Conservation (phyloP, 2,329 filamentous ascomycete genomes). For the Purpureocillium lavendulum region DNA sequence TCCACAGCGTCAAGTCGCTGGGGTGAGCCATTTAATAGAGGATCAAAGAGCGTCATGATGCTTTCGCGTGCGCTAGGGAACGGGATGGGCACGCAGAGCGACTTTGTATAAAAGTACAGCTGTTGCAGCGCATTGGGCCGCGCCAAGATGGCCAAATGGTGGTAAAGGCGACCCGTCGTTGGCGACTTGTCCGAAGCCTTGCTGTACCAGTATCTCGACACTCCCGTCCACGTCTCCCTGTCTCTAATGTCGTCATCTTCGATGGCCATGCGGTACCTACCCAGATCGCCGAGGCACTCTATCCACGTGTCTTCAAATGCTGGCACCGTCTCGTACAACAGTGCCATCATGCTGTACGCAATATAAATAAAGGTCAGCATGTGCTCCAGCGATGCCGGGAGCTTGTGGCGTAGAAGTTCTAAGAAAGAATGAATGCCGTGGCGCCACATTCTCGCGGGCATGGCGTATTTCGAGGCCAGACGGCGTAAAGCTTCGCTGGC, state of each 20-base stretch:
- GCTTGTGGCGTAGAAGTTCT: conserved; percentile 63
- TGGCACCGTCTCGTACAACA: conserved; percentile 78
- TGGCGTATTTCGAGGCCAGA: conserved; percentile 73
- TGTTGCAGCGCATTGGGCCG: conserved; percentile 62
- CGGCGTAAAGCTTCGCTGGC: conserved; percentile 59
- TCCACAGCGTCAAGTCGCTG: conserved; percentile 36
- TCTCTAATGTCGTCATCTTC: conserved; percentile 73
- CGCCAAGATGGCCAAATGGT: conserved; percentile 77
- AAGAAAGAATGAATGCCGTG: conserved; percentile 84
- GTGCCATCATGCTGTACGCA: conserved; percentile 81
- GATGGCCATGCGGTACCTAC: conserved; percentile 80
- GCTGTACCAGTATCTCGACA: conserved; percentile 77
- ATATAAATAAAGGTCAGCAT: conserved; percentile 89
- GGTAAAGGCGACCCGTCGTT: conserved; percentile 70
- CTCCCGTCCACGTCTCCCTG: conserved; percentile 71
- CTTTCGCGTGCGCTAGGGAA: conserved; percentile 63
- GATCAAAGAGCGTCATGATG: conserved; percentile 61
- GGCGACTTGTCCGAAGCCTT: conserved; percentile 73
- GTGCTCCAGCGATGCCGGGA: conserved; percentile 73
- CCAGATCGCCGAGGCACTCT: conserved; percentile 82
- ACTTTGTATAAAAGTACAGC: conserved; percentile 64
- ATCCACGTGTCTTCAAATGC: conserved; percentile 86
- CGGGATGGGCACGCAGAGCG: conserved; percentile 57
- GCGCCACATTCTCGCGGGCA: conserved; percentile 92
- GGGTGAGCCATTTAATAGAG: conserved; percentile 33